Base-by-base conservation (phyloP, 257 asterid species). In the Anisodus tanguticus region DNA sequence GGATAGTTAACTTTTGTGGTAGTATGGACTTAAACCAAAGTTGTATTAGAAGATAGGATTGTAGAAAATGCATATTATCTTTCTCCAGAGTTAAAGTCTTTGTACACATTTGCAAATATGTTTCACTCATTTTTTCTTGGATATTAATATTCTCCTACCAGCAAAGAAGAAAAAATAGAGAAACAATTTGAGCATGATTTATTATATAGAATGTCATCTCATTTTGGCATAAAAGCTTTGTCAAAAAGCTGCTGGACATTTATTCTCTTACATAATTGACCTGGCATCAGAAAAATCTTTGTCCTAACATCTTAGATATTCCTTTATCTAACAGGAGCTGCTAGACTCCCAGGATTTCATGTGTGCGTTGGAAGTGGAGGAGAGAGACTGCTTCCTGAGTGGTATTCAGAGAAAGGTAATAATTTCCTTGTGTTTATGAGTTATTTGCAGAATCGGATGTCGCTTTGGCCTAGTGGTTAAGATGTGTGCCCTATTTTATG, bases 301-400 rank as follows among this genome's bases (percentile, higher is more conserved):
- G n/a, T 3, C 63, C 74, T 43, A 79, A 80, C 80, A 69, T 41
- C 35, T 60, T 53, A 49, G 8, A 67, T 82, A 41, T 11, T 76
- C 70, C 53, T 70, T 53, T 86, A 84, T 82, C 85, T 85, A 81
- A 41, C 91, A 96, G 99, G 98, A 84, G 90, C 98, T 84, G 99
- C 98, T 39, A 92, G 99, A 83, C 96, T 96, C 84, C 98, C 98
- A 37, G 99, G 99, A 69, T 96, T 96, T 88, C 98, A 96, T 83
- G 90, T 86, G 10, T 93, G 98, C 82, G 99, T 96, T 90, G 99
- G 99, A 88, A 90, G 99, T 92, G 99, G 99, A 58, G 99, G 99
- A 88, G 99, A 96, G 93, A 92, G 95, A 89, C 93, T 89, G 59
- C 95, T 92, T 84, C 98, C 99, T 37, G 98, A 96, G 85, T 96